Conservation (phyloP, 2,329 filamentous ascomycete genomes). For the Colletotrichum liriopes region DNA sequence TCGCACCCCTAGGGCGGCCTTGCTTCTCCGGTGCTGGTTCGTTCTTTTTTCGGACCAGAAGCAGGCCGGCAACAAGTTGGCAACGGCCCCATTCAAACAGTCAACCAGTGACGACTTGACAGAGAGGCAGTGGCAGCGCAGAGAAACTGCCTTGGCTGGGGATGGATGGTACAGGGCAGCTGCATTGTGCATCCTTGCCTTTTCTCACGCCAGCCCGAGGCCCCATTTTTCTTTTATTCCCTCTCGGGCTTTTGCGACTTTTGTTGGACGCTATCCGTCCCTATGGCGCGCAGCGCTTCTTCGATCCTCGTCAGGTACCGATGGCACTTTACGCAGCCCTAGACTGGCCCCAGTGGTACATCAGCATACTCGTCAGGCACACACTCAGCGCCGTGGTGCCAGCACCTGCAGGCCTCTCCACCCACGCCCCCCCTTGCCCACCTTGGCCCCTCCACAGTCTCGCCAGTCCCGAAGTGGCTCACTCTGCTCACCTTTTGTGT, state of each 20-base stretch:
- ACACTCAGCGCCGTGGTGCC: conserved; percentile 18
- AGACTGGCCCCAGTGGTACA: conserved; percentile 8
- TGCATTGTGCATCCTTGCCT: conserved; percentile 20
- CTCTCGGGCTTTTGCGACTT: conserved; percentile 40
- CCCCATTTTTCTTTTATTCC: conserved; percentile 26
- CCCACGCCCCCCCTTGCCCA: conserved; percentile 18
- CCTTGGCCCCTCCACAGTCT: conserved; percentile 38
- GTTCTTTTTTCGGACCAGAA: conserved; percentile 28
- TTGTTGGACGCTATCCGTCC: conserved; percentile 11
- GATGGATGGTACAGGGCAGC: not conserved
- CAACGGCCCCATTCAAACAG: conserved; percentile 22
- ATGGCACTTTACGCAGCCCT: conserved; percentile 7
- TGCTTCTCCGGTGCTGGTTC: conserved; percentile 33
- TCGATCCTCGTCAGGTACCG: conserved; percentile 26
- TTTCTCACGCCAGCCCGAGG: conserved; percentile 16
- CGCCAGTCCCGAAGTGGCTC: conserved; percentile 39
- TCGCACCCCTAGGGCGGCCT: conserved; percentile 2
- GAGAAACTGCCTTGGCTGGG: conserved; percentile 12
- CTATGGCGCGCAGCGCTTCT: conserved; percentile 9
- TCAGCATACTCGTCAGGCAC: conserved; percentile 13
- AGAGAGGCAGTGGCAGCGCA: conserved; percentile 9
- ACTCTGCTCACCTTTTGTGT: conserved; percentile 2
- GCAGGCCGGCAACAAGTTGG: not conserved
- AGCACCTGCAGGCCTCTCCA: conserved; percentile 24
- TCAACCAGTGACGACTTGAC: conserved; percentile 1